Conservation (phyloP, 768 basidiomycete species). For the Mycena olivaceomarginata region DNA sequence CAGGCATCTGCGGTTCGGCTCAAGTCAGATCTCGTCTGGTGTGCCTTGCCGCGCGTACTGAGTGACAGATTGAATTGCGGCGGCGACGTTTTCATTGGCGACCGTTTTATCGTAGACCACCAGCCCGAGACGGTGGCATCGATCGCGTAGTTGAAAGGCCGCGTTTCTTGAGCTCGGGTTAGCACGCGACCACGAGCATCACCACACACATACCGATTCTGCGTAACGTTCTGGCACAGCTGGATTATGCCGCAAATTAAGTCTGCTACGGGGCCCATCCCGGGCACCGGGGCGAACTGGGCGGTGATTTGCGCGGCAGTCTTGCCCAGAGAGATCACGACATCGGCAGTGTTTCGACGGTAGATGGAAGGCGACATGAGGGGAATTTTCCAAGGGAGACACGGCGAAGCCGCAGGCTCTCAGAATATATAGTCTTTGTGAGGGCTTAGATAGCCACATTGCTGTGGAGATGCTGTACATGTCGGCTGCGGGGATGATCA, state of each 20-base stretch:
- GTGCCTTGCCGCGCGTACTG: conserved; percentile 51
- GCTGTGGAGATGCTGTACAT: conserved; percentile 36
- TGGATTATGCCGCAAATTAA: conserved; percentile 64
- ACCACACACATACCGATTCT: conserved; percentile 65
- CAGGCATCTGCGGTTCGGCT: conserved; percentile 51
- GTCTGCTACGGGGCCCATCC: conserved; percentile 64
- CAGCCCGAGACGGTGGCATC: conserved; percentile 65
- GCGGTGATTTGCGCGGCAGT: conserved; percentile 67
- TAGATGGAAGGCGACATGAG: conserved; percentile 2
- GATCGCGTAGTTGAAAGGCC: conserved; percentile 65
- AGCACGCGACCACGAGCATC: not conserved
- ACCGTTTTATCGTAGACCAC: conserved; percentile 59
- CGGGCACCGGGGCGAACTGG: conserved; percentile 69
- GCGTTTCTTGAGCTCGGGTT: conserved; percentile 55
- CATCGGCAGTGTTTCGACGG: conserved; percentile 18
- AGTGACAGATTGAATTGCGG: conserved; percentile 56
- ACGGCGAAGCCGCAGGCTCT: not conserved
- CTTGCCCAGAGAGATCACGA: conserved; percentile 50
- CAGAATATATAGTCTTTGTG: not conserved
- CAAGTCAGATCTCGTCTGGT: not conserved
- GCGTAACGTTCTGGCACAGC: conserved; percentile 67
- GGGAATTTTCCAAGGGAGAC: not conserved
- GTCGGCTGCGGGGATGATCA: not conserved
- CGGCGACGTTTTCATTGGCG: conserved; percentile 53
- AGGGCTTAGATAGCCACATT: conserved; percentile 16